phyloP scores from a whole-genome alignment of 352 stramenopile species.

The Phytophthora parvispora region DNA sequence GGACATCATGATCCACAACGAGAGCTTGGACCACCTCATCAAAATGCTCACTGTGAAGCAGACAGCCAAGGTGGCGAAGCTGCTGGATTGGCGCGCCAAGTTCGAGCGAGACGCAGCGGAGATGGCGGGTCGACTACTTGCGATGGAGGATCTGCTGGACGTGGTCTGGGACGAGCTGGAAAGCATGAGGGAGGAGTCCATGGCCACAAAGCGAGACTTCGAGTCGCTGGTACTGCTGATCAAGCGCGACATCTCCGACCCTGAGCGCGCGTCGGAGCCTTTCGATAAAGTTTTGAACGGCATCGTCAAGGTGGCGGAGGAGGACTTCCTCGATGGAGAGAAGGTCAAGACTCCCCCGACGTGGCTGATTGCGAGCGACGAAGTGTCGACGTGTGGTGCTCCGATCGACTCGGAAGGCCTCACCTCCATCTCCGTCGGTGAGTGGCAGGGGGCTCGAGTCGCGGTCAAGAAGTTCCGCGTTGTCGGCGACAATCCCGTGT shows the following conservation, averaged over 20 bases:
- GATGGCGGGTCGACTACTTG: not conserved
- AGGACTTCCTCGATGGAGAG: too few species aligned
- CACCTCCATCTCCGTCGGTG: slow-evolving; percentile 15
- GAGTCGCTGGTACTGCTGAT: too few species aligned
- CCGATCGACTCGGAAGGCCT: not conserved
- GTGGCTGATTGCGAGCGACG: not conserved
- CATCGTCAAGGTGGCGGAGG: not conserved
- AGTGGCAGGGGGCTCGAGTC: slow-evolving; percentile 33
- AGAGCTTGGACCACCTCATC: not conserved
- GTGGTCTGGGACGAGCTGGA: too few species aligned
- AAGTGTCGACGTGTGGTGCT: too few species aligned
- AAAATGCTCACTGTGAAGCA: not conserved
- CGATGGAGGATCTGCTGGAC: not conserved
- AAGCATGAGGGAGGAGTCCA: too few species aligned
- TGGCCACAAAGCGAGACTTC: too few species aligned
- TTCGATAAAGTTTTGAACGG: not conserved
- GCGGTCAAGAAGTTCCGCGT: slow-evolving; percentile 39
- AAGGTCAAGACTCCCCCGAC: not conserved
- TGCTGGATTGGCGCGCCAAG: not conserved
- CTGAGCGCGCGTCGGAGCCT: not conserved
- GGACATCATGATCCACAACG: not conserved
- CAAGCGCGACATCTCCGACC: too few species aligned
- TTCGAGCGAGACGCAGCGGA: not conserved
- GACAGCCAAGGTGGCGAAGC: not conserved
- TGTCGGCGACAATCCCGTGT: slow-evolving; percentile 20